Conservation (phyloP, 257 asterid genomes). For the Capsicum rhomboideum region DNA sequence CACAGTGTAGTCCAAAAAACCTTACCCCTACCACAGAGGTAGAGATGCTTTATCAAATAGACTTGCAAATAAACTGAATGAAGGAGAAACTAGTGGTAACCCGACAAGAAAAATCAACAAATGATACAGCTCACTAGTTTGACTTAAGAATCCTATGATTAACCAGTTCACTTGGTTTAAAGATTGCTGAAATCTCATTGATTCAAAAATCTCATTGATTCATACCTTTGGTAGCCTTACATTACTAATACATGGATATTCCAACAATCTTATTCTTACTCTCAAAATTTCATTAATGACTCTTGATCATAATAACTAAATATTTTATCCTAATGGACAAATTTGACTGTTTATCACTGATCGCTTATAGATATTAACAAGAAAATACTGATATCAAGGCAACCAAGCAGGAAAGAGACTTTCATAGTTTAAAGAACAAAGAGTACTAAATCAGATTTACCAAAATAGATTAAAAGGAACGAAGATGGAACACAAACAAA, state of each 20-base stretch:
- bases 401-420: background rate
- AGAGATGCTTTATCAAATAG: no score
- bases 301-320: background rate
- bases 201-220: background rate
- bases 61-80: background rate
- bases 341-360: background rate
- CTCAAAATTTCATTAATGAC: background rate
- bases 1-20: no score
- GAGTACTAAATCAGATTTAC: background rate
- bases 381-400: background rate
- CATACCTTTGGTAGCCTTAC: background rate
- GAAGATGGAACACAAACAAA: no score
- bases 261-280: background rate
- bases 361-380: background rate
- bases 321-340: background rate
- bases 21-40: no score
- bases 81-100: background rate
- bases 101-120: background rate
- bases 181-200: no score
- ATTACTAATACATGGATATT: background rate
- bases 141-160: background rate
- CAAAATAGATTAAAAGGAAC: background rate
- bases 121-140: background rate
- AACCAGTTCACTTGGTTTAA: background rate
- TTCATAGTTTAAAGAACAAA: background rate